Percentiles rank a stretch among this genome's conserved stretches.
These are phyloP conservation scores for Euphrasia confusa DNA, from an alignment of 257 asterid genomes.

Conservation along the genomic window DNA sequence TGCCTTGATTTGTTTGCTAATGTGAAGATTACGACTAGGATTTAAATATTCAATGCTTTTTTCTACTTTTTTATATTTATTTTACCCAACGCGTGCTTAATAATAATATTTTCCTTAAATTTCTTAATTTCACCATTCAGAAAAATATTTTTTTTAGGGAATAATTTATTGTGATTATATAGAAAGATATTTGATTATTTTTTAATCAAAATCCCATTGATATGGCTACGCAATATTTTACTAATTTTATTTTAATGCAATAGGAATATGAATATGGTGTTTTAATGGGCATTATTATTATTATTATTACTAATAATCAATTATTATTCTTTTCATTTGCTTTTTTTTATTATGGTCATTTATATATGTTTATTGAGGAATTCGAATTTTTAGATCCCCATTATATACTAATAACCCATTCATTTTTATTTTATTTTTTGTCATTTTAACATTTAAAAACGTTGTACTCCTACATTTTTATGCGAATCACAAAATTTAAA, in stretches of 20 bases:
- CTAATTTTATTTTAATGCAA: neutral
- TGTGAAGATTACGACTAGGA: conserved; percentile 27
- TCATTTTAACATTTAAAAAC: no score
- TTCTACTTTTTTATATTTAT: neutral
- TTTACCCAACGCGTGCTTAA: neutral
- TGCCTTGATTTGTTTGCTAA: conserved; percentile 32
- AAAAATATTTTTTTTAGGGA: neutral
- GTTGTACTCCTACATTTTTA: no score
- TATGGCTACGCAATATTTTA: neutral
- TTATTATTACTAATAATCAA: no score
- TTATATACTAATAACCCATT: no score
- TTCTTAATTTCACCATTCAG: neutral
- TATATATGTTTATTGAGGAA: no score
- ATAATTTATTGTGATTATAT: neutral
- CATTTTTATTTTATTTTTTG: no score
- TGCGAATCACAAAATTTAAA: no score
- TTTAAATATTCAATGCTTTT: neutral
- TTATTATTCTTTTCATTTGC: no score
- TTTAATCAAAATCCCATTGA: neutral
- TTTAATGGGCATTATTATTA: no score
- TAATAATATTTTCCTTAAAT: no score
- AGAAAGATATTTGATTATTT: neutral
- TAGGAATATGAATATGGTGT: neutral
- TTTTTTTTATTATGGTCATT: no score
- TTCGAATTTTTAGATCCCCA: no score